These are phyloP conservation scores for Didymella glomerata DNA, from an alignment of 2,329 filamentous ascomycete species.

Conservation along the genomic window DNA sequence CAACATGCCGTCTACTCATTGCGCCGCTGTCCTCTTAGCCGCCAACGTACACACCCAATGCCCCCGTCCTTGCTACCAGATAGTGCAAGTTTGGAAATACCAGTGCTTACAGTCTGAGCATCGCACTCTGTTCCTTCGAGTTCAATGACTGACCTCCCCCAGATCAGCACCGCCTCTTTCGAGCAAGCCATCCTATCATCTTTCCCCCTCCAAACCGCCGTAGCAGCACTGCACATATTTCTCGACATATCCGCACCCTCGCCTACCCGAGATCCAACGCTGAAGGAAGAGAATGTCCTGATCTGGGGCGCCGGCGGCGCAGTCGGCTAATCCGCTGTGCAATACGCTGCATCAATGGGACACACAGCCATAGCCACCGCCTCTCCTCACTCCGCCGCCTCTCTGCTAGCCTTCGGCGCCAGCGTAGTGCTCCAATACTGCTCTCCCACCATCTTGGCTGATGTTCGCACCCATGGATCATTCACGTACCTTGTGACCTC, in stretches of 20 bases:
- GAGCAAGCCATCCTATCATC: background rate
- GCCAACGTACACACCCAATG: background rate
- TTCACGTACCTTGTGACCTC: background rate
- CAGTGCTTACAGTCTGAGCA: too few species aligned
- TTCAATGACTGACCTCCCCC: background rate
- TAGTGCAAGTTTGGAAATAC: too few species aligned
- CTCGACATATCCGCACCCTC: background rate
- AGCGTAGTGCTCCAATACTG: background rate
- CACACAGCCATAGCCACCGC: too few species aligned
- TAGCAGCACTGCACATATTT: background rate
- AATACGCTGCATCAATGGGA: constrained; percentile 26
- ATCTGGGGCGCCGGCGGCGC: constrained; percentile 44
- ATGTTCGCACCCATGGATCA: background rate
- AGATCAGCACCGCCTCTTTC: background rate
- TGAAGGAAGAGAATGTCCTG: constrained; percentile 34
- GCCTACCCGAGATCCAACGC: too few species aligned
- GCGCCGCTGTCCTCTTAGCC: background rate
- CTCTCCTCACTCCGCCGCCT: background rate
- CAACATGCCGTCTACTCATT: background rate
- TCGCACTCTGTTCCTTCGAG: too few species aligned
- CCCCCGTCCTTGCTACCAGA: too few species aligned
- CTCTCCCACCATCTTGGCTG: background rate
- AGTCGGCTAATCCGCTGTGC: constrained; percentile 38
- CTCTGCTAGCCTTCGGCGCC: background rate
- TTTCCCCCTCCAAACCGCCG: background rate